A percentile compares a stretch with the other conserved stretches of the same genome.
phyloP scores from a whole-genome alignment of 768 basidiomycete genomes.

The Mycena kentingensis region DNA sequence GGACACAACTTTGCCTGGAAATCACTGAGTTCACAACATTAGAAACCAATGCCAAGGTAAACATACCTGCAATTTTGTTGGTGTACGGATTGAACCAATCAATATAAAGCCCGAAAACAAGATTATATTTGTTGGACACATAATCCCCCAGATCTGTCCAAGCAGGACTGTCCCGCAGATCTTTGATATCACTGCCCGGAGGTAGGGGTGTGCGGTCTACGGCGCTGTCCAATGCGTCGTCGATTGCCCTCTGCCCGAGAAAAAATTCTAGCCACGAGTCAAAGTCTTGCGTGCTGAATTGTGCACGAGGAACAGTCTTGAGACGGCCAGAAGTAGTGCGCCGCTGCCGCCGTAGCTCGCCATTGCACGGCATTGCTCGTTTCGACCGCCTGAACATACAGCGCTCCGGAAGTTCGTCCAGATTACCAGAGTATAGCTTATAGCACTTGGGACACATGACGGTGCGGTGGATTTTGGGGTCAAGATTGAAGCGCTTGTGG shows the following conservation, averaged over 20 bases:
- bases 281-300: conserved; percentile 16
- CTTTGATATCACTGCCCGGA: conserved; percentile 2
- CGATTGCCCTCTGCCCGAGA: neutral
- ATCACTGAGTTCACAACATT: conserved; percentile 1
- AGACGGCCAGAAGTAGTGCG: conserved; percentile 13
- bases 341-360: conserved; percentile 7
- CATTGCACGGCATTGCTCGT: conserved; percentile 6
- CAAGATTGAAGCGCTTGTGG: neutral
- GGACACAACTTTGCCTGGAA: conserved; percentile 15
- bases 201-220: neutral
- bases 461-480: conserved; percentile 14
- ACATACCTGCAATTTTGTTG: conserved; percentile 25
- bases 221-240: neutral
- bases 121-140: neutral
- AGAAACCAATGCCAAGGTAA: too few relatives aligned
- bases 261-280: neutral
- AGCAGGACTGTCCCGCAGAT: conserved; percentile 14
- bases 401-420: conserved; percentile 8
- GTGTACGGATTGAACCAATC: conserved; percentile 31
- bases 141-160: conserved; percentile 10
- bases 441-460: conserved; percentile 17
- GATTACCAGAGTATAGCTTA: conserved; percentile 8
- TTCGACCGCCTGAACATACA: conserved; percentile 14
- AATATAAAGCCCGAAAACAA: conserved; percentile 28
- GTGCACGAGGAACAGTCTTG: conserved; percentile 1